phyloP scores from a whole-genome alignment of 495 filamentous ascomycete species.

The Penicillium simplicissimum region DNA sequence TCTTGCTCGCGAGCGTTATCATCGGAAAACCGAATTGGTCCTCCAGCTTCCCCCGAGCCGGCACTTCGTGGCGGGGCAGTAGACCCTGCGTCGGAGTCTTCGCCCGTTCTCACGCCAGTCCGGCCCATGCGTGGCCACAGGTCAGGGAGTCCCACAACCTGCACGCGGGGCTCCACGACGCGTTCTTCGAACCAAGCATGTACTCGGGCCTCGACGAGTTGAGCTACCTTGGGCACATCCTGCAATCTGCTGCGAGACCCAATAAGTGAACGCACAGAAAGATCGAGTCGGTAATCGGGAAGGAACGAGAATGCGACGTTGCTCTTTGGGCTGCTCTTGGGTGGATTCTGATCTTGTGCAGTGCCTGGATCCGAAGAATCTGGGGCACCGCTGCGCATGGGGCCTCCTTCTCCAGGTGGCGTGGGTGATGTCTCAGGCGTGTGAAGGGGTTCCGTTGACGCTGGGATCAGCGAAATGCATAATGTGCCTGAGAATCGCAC shows the following conservation, averaged over 20 bases:
- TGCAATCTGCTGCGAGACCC: constrained; percentile 86
- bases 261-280: constrained; percentile 87
- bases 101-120: constrained; percentile 46
- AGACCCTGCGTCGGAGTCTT: constrained; percentile 46
- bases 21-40: constrained; percentile 27
- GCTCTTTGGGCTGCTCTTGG: constrained; percentile 58
- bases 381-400: constrained; percentile 11
- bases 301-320: constrained; percentile 93
- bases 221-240: constrained; percentile 96
- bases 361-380: constrained; percentile 20
- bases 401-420: constrained; percentile 21
- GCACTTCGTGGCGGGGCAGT: constrained; percentile 40
- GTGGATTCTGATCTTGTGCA: constrained; percentile 20
- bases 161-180: constrained; percentile 91
- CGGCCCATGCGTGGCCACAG: constrained; percentile 82
- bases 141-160: constrained; percentile 90
- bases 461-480: constrained; percentile 86
- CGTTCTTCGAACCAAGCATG: constrained; percentile 98
- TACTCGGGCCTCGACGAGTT: constrained; percentile 85
- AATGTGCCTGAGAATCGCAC: constrained; percentile 93
- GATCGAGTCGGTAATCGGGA: constrained; percentile 91
- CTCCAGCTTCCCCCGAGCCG: constrained; percentile 32
- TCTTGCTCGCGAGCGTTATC: constrained; percentile 29
- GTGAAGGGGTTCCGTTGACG: constrained; percentile 43
- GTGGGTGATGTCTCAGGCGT: constrained; percentile 37